Base-by-base conservation (phyloP, 768 basidiomycete species). In the Gymnopilus junonius region DNA sequence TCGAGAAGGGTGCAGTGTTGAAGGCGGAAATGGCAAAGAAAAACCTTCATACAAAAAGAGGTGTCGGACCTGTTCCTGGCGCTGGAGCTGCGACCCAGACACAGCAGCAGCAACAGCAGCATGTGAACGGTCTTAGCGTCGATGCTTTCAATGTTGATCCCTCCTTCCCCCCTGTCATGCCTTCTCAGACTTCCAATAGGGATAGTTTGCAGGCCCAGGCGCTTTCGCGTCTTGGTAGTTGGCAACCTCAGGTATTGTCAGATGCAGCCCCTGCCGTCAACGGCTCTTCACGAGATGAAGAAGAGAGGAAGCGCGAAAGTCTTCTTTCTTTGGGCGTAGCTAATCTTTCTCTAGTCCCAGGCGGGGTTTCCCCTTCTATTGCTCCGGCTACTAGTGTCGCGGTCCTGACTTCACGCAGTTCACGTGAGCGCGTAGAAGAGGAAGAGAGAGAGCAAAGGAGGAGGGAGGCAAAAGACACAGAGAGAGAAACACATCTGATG, bases 1-100 rank as follows among this genome's bases (percentile, higher is more conserved):
- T 92, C 32, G 93, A 98, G 76, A 95, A 94, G 70, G 95, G 95
- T 14, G 89, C 93, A 0, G 90, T 95, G 2, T 76, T 99, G 39
- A 99, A 98, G 76, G 97, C 97, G 21, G 97, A 99, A 78, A 98
- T 99, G 96, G 97, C 97, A 20, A 99, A 99, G 87, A 99, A 99
- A 85, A 99, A 99, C 72, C 77, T 99, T 39, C 97, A 99, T 72
- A 97, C 95, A 20, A 97, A 97, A 80, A 83, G 94, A 39, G 92
- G 92, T 2, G 89, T 94, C 23, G 93, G 93, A n/a, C 87, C 87
- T 5, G 80, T 87, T 20, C 79, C 79, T 35, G 79, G 76, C 60
- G 76, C 29, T 35, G 57, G 27, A 14, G 29, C 15, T 76, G 48
- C 61, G 40, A 20, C 51, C 58, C 45, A 59, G 58, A 21, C 39